Base-by-base conservation (phyloP, 2,329 filamentous ascomycete genomes). In the Penicillium fuscoglaucum region DNA sequence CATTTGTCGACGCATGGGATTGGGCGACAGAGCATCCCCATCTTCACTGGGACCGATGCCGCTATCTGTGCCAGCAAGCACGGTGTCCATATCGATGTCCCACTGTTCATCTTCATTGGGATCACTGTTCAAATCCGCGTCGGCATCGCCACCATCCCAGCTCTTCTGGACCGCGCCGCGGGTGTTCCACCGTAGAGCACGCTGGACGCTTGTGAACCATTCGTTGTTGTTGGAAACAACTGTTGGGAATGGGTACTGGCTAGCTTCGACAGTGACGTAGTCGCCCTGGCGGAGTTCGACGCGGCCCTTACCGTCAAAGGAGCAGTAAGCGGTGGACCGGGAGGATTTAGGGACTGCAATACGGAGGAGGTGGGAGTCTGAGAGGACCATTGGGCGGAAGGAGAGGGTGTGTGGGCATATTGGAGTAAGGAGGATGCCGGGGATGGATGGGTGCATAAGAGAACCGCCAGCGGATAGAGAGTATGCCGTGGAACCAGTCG, bases 371-470 rank as follows among this genome's bases (percentile, higher is more conserved):
- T 97, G 91, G 56, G 90, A 95, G 78, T 99, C 95, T 49, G 92
- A 96, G 49, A 99, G 86, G 8, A 99, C 90, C 95, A 99, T 98
- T 35, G 95, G 95, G 10, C 95, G 87, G 85, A 99, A 99, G 15
- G 91, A 96, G 17, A 99, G 83, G 0, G 93, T 98, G 73, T 99
- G 95, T 9, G 95, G 95, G 77, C 95, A 99, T 75, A 99, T 98
- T 21, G 95, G 95, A 0, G 95, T 99, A 55, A 99, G 85, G 43
- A 98, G 87, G 68, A 99, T 97, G 67, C 93, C 95, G 15, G 95
- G 95, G 60, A 99, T 96, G 72, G 96, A 93, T 0, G 95, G 95
- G 73, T 98, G 93, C 58, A 98, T 93, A 46, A 99, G 87, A 24
- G 92, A 96, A 67, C 95, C 95, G 60, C 95, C 95, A 17, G 95